Evolutionary conservation across 2,329 filamentous ascomycete genomes (phyloP).

Genomic region (Endoconidiophora polonica): DNA sequence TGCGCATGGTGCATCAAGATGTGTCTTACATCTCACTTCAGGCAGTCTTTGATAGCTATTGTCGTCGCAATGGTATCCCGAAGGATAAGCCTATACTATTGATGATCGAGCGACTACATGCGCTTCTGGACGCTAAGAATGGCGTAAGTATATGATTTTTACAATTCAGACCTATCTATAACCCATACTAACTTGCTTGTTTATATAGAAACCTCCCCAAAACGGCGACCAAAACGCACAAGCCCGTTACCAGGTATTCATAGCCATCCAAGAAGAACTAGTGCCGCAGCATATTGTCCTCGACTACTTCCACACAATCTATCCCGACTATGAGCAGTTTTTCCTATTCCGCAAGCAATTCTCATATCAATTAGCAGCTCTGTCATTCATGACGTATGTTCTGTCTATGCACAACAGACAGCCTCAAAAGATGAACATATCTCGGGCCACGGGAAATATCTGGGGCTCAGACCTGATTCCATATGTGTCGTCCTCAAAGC

Average conservation of each 20-base stretch:
- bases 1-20: conserved; percentile 91
- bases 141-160: conserved; percentile 26
- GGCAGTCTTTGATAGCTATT: conserved; percentile 92
- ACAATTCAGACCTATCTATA: not conserved
- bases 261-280: conserved; percentile 84
- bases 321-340: conserved; percentile 82
- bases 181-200: not conserved
- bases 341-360: conserved; percentile 98
- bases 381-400: conserved; percentile 98
- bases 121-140: conserved; percentile 52
- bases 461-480: conserved; percentile 94
- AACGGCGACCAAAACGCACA: conserved; percentile 45
- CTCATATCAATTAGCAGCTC: conserved; percentile 81
- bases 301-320: conserved; percentile 77
- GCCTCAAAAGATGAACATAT: conserved; percentile 88
- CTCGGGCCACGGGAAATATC: conserved; percentile 72
- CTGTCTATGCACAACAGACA: conserved; percentile 95
- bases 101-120: conserved; percentile 83
- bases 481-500: conserved; percentile 66
- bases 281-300: conserved; percentile 69
- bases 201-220: conserved; percentile 14
- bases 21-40: conserved; percentile 87
- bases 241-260: conserved; percentile 79
- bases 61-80: conserved; percentile 65
- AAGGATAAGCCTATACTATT: conserved; percentile 94